Base-by-base conservation (phyloP, 805 yeast genomes). In the Lipomyces starkeyi region DNA sequence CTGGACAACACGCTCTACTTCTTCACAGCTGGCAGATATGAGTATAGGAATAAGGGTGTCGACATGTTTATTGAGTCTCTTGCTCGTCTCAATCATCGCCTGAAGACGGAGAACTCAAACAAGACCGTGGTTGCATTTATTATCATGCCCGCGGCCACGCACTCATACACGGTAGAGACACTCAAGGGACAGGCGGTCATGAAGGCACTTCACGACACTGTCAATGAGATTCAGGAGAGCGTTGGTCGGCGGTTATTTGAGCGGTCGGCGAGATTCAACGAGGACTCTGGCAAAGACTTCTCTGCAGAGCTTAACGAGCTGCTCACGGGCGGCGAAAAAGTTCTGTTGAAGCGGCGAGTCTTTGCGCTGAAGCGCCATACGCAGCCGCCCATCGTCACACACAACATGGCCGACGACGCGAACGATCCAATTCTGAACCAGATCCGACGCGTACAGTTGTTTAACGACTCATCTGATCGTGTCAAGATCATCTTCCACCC, bases 401-500 rank as follows among this genome's bases (percentile, higher is more conserved):
- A 94, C 80, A 94, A 94, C 81, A 94, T 94, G 97, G 86, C 86
- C 59, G 97, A 95, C 76, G 98, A 95, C 77, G 86, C 91, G 27
- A 87, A 83, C 63, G 99, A 94, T 80, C 98, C 98, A 62, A 89
- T 94, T 66, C 84, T 94, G 77, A 91, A 88, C 79, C 97, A 94
- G 78, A 90, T 94, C 73, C 88, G 99, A 78, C 85, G 93, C 67
- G 97, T 95, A 49, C 91, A 93, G 77, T 83, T 94, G 76, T 95
- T 95, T 84, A 94, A 94, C 80, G 87, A 86, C 75, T 90, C 96
- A 32, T 88, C 88, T 69, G 99, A 94, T 80, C 83, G 97, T 55
- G 99, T 94, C 69, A 94, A 94, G 80, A 90, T 95, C 73, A 90
- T 94, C 72, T 94, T 94, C 89, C 99, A 95, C 79, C 99, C 99